Evolutionary conservation across 1,139 yeast genomes (phyloP), one percentile per base, ranked within the genome.

Genomic region (Candida glucosophila): DNA sequence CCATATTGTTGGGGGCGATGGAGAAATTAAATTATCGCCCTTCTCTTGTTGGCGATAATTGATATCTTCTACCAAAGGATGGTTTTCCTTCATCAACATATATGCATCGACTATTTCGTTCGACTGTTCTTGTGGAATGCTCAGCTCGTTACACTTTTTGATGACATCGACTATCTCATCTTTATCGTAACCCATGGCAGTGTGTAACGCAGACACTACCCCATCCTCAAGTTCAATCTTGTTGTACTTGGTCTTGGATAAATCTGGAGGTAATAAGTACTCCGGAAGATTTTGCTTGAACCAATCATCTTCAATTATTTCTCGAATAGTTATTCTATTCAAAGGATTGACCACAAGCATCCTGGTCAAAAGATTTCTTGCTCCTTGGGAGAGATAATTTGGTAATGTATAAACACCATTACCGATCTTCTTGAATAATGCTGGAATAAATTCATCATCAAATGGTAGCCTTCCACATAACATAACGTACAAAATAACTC

Each of bases 341-440:
- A 90, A 66, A 17, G 99, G 98, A 49, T 90, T 88, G 17, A 92
- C 99, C 34, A 90, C 95, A 39, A 90, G 69, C 98, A 90, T 92
- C 46, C 85, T 73, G 20, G 93, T 83, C 38, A 90, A 70, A 40
- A 90, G 58, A 44, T 77, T 76, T 43, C 85, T 80, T 4, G 98
- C 95, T 2, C 96, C 97, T 0, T 77, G 63, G 22, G 94, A 79
- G 39, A 90, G 63, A 48, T 81, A 86, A 42, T 81, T 83, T 14
- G 99, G 99, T 35, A 90, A 67, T 0, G 95, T 78, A 55, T 86
- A 92, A 23, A 88, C 93, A 53, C 98, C 98, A 44, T 86, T 86
- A 47, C 88, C 77, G 46, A 90, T 92, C 50, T 90, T 88, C 52
- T 88, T 88, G 65, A 92, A 90, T 37, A 90, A 64, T 2, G 93